Base-by-base conservation (phyloP, 1,139 yeast species). In the Scheffersomyces cryptocercus region DNA sequence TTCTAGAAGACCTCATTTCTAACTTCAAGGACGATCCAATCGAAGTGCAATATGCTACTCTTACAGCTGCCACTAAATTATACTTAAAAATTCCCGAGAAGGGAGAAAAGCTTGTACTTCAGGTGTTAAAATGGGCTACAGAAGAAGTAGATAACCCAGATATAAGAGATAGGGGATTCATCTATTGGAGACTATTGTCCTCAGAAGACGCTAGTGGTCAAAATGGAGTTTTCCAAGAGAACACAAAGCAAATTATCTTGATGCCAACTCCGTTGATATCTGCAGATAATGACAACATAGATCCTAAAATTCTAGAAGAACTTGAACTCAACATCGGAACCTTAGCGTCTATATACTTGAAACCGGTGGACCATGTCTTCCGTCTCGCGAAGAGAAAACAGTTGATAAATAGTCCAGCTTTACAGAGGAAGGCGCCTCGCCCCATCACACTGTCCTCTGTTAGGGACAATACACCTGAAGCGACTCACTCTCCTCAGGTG, bases 151-250 rank as follows among this genome's bases (percentile, higher is more conserved):
- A 84, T 50, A 75, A 71, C 54, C 97, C 97, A 0, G 98, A 91
- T 64, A 67, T 90, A 12, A 75, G 97, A 50, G 96, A 88, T 52
- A 68, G 97, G 37, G 97, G 95, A 0, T 86, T 73, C 58, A 82
- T 89, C 67, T 91, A 91, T 62, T 88, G 96, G 95, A 73, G 96
- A 43, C 62, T 90, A 28, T 67, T 91, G 7, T 81, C 95, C 0
- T 61, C 82, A 0, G 72, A 72, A 36, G 61, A 68, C 11, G 59
- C 62, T 9, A 52, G 54, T 37, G 56, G 51, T 3, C 39, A 54
- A 3, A 42, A 53, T 40, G 62, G 58, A 3, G 39, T 37, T 5
- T 72, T 73, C 51, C 78, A 72, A 47, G 53, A 72, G 61, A 45
- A 67, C 42, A 68, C 85, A 2, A 78, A 79, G 51, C 73, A 75